These are phyloP conservation scores for Fraxinus americana DNA, from an alignment of 257 asterid genomes.

Conservation along the genomic window DNA sequence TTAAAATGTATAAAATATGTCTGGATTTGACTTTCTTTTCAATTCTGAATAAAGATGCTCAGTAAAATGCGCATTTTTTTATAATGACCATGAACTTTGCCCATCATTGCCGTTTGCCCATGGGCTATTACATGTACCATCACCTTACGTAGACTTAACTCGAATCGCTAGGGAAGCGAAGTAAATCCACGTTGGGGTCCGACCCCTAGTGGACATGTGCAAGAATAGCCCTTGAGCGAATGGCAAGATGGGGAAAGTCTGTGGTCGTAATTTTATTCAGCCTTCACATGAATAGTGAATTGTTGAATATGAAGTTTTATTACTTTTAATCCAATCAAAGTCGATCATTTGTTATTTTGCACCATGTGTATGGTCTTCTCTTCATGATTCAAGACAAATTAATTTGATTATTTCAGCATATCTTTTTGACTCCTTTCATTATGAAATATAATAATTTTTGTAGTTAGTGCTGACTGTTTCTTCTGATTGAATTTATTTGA, in stretches of 20 bases:
- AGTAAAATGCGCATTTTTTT: too few species aligned
- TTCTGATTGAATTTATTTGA: constrained; percentile 5
- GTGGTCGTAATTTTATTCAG: not conserved
- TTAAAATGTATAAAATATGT: not conserved
- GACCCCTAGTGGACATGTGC: too few species aligned
- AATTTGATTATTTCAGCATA: not conserved
- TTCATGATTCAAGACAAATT: constrained; percentile 7
- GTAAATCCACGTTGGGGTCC: too few species aligned
- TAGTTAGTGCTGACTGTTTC: not conserved
- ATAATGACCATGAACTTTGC: too few species aligned
- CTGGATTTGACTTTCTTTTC: not conserved
- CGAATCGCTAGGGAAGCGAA: too few species aligned
- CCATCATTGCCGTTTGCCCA: too few species aligned
- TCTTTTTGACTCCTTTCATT: constrained; percentile 6
- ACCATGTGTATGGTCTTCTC: not conserved
- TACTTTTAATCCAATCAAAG: constrained; percentile 7
- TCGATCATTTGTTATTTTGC: not conserved
- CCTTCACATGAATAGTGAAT: not conserved
- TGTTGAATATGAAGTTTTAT: constrained; percentile 1
- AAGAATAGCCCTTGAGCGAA: too few species aligned
- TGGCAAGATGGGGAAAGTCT: too few species aligned
- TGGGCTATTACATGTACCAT: too few species aligned
- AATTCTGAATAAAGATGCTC: not conserved
- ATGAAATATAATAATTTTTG: constrained; percentile 12
- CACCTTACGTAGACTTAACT: too few species aligned